Base-by-base conservation (phyloP, 2,329 filamentous ascomycete species). In the Xenosphaeropsis pyriputrescens region DNA sequence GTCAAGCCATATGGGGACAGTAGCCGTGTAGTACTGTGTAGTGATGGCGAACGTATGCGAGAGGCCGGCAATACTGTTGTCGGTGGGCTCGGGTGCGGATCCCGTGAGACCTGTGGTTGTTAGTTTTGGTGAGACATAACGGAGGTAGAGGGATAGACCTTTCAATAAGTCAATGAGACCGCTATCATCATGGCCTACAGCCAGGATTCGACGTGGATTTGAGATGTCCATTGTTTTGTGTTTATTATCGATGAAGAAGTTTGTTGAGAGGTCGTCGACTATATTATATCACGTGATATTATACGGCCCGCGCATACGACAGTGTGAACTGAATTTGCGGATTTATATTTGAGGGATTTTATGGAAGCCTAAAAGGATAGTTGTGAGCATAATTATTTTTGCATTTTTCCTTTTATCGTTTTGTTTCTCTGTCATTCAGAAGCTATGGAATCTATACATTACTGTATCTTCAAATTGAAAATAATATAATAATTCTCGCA, bases 1-100 rank as follows among this genome's bases (percentile, higher is more conserved):
- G 49, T 82, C 77, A n/a, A 81, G 62, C 77, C 77, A 82, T 45
- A 81, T 62, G 32, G 76, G 74, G 3, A 81, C 61, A 0, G 61
- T 61, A 38, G 72, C 65, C 17, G 57, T 64, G 59, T 80, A 81
- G 60, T 81, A 81, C 12, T 60, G 48, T 15, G 74, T 81, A 42
- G 63, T 62, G 39, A 81, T 57, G 7, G 57, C 41, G 22, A 76
- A 63, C 32, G 57, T 53, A 48, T 79, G 75, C 13, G 75, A 74
- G 26, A 64, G 67, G 18, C 77, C 76, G 1, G 76, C 75, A 56
- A 55, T 32, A 57, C 41, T 36, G 15, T 43, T 35, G 31, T 49
- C 19, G 57, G 57, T 19, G 59, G 68, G 15, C 52, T 50, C 39
- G 15, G 52, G 50, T 12, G 43, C n/a, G 4, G 57, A 56, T 36